Conservation (phyloP, 129 eudicot species). For the Chrysanthemum seticuspe region DNA sequence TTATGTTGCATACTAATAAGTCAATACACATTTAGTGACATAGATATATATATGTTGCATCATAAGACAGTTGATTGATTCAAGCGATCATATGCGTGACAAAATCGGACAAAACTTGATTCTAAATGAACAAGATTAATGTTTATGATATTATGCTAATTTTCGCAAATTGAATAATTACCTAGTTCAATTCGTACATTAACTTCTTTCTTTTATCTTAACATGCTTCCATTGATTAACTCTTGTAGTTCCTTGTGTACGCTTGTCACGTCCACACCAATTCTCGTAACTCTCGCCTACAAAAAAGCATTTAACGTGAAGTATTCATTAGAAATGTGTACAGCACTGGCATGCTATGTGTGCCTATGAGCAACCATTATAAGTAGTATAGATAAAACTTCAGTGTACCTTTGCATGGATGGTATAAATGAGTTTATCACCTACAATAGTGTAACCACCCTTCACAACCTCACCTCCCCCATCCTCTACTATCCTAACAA, state of each 20-base stretch:
- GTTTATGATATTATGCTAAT: too few species aligned
- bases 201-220: background rate
- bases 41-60: too few species aligned
- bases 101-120: too few species aligned
- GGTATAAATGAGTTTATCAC: conserved; percentile 42
- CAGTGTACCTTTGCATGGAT: conserved; percentile 46
- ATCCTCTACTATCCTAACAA: conserved; percentile 35
- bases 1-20: too few species aligned
- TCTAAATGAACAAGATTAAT: too few species aligned
- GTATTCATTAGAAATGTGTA: background rate
- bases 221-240: conserved; percentile 11
- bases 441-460: conserved; percentile 25
- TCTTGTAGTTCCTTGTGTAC: conserved; percentile 33
- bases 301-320: background rate
- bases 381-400: background rate
- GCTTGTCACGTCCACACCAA: conserved; percentile 39
- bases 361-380: background rate
- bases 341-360: background rate
- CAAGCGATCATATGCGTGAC: too few species aligned
- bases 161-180: too few species aligned
- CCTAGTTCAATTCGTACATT: too few species aligned
- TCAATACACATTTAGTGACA: too few species aligned
- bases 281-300: conserved; percentile 43
- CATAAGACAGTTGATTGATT: too few species aligned
- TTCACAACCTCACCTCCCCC: conserved; percentile 48